A percentile compares a stretch with the other conserved stretches of the same genome.
phyloP scores from a whole-genome alignment of 805 yeast genomes.

The Ogataea dorogensis region DNA sequence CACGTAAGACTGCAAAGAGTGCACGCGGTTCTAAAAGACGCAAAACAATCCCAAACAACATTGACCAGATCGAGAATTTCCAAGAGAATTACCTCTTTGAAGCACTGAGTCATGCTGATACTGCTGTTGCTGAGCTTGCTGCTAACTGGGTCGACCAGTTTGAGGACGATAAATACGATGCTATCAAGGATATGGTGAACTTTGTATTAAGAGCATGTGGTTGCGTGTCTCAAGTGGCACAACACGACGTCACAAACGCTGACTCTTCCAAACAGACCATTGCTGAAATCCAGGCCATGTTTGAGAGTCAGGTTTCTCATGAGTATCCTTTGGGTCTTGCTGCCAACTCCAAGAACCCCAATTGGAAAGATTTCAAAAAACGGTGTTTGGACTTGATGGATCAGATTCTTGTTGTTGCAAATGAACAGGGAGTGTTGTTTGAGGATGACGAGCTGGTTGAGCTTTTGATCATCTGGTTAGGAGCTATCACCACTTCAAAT shows the following conservation, averaged over 20 bases:
- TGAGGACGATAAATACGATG: conserved; percentile 40
- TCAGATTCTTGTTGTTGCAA: conserved; percentile 48
- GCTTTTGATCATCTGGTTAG: conserved; percentile 70
- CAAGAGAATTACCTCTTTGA: conserved; percentile 49
- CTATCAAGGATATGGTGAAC: conserved; percentile 65
- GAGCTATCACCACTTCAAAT: conserved; percentile 66
- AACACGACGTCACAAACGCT: conserved; percentile 62
- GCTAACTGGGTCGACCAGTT: conserved; percentile 59
- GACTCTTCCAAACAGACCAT: conserved; percentile 68
- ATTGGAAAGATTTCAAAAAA: conserved; percentile 48
- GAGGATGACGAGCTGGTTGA: conserved; percentile 45
- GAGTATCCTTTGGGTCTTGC: conserved; percentile 58
- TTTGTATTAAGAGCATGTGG: conserved; percentile 71
- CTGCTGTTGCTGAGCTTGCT: conserved; percentile 51
- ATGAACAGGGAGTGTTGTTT: conserved; percentile 62
- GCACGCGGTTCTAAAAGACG: conserved; percentile 30
- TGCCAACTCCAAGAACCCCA: conserved; percentile 43
- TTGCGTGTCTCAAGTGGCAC: conserved; percentile 60
- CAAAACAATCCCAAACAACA: conserved; percentile 27
- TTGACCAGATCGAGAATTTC: conserved; percentile 42
- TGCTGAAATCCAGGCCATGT: conserved; percentile 64
- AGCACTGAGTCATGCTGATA: conserved; percentile 47
- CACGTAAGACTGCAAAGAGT: conserved; percentile 13
- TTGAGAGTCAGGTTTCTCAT: conserved; percentile 58
- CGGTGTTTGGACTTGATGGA: conserved; percentile 57